These are phyloP conservation scores for Colletotrichum noveboracense DNA, from an alignment of 2,329 filamentous ascomycete species.

Conservation along the genomic window DNA sequence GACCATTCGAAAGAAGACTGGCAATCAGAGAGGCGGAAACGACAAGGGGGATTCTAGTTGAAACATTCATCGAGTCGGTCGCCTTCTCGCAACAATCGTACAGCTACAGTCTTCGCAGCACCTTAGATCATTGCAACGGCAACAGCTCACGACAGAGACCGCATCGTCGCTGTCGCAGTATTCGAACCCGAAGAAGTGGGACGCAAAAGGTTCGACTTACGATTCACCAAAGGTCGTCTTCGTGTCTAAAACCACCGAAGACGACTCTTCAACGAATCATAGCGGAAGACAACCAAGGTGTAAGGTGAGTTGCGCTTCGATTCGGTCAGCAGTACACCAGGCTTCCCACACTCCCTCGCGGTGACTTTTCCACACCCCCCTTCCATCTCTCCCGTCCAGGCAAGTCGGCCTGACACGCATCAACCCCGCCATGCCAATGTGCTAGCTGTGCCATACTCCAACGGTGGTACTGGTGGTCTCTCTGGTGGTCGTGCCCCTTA, in stretches of 20 bases:
- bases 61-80: not conserved
- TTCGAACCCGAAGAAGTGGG: not conserved
- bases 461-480: slow-evolving; percentile 38
- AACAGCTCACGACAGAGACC: not conserved
- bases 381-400: slow-evolving; percentile 25
- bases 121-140: not conserved
- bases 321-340: not conserved
- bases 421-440: slow-evolving; percentile 42
- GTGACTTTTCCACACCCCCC: slow-evolving; percentile 32
- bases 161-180: not conserved
- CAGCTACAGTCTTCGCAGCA: not conserved
- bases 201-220: not conserved
- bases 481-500: slow-evolving; percentile 41
- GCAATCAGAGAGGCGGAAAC: slow-evolving; percentile 25
- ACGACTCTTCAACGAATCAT: not conserved
- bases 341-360: not conserved
- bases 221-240: not conserved
- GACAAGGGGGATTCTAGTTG: slow-evolving; percentile 26
- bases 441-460: slow-evolving; percentile 40
- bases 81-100: not conserved
- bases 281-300: slow-evolving; percentile 25
- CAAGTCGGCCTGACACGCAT: slow-evolving; percentile 31
- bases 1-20: slow-evolving; percentile 29
- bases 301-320: not conserved
- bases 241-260: not conserved